phyloP scores from a whole-genome alignment of 805 yeast species.

The Candida ficus region DNA sequence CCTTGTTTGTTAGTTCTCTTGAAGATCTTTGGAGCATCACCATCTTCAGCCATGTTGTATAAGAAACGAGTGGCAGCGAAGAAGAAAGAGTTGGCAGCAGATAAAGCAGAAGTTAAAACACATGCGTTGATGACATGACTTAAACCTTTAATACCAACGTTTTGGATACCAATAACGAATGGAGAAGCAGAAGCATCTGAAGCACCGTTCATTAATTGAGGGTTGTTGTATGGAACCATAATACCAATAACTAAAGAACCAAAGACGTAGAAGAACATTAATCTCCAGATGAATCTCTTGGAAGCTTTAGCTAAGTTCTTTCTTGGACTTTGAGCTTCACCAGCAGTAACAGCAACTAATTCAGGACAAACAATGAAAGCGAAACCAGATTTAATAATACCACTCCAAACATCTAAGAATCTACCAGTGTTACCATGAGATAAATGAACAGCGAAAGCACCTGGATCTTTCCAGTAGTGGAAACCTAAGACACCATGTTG shows the following conservation, averaged over 20 bases:
- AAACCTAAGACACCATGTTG: conserved; percentile 52
- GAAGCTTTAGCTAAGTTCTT: conserved; percentile 59
- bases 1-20: conserved; percentile 61
- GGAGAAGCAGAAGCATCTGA: conserved; percentile 72
- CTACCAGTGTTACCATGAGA: conserved; percentile 52
- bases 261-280: conserved; percentile 52
- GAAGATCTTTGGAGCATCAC: conserved; percentile 71
- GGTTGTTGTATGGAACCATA: conserved; percentile 57
- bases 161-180: conserved; percentile 74
- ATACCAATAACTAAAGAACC: conserved; percentile 69
- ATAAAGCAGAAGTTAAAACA: conserved; percentile 71
- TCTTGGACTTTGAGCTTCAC: conserved; percentile 58
- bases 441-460: conserved; percentile 47
- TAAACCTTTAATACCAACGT: conserved; percentile 58
- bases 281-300: conserved; percentile 47
- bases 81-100: conserved; percentile 78
- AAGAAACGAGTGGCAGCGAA: conserved; percentile 73
- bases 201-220: conserved; percentile 41
- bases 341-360: conserved; percentile 50
- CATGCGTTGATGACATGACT: conserved; percentile 77
- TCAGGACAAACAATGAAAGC: conserved; percentile 63
- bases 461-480: conserved; percentile 60
- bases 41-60: conserved; percentile 66
- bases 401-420: conserved; percentile 60
- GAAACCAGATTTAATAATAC: conserved; percentile 58